Conservation (phyloP, 1,284 basidiomycete genomes). For the Microbotryum lychnidis-dioicae region DNA sequence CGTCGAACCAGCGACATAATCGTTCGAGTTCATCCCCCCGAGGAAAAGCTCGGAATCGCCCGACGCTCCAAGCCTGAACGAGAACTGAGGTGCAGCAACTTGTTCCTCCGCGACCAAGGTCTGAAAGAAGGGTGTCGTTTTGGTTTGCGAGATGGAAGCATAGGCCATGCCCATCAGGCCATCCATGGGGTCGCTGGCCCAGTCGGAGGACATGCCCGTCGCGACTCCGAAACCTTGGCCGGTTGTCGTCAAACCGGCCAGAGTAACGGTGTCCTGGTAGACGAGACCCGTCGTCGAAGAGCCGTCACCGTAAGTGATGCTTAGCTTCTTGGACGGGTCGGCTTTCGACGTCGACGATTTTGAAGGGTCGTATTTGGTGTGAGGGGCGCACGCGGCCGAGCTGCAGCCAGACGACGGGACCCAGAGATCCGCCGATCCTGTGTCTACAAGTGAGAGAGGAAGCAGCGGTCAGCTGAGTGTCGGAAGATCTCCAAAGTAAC, state of each 20-base stretch:
- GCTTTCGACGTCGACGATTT: conserved; percentile 27
- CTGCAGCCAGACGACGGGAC: conserved; percentile 33
- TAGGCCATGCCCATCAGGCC: conserved; percentile 41
- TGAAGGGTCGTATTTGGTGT: conserved; percentile 34
- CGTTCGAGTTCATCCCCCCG: conserved; percentile 48
- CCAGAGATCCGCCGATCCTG: conserved; percentile 37
- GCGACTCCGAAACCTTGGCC: conserved; percentile 40
- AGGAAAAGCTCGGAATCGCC: conserved; percentile 51
- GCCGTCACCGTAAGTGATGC: conserved; percentile 51
- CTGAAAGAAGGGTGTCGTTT: conserved; percentile 32
- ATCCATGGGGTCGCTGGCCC: conserved; percentile 29
- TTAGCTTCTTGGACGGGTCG: conserved; percentile 40
- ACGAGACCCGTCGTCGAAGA: conserved; percentile 49
- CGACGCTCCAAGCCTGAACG: conserved; percentile 48
- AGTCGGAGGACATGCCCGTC: conserved; percentile 32
- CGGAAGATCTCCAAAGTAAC: background rate
- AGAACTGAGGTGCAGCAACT: conserved; percentile 46
- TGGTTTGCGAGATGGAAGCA: conserved; percentile 30
- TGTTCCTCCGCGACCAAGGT: conserved; percentile 36
- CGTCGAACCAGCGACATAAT: conserved; percentile 42
- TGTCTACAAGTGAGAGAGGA: background rate
- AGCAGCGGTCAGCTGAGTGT: background rate
- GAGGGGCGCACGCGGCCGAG: conserved; percentile 26
- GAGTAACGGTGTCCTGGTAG: conserved; percentile 48
- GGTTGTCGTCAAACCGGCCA: conserved; percentile 39